Evolutionary conservation across 495 filamentous ascomycete genomes (phyloP), one percentile per base, ranked within the genome.

Genomic region (Hamigera avellanea): DNA sequence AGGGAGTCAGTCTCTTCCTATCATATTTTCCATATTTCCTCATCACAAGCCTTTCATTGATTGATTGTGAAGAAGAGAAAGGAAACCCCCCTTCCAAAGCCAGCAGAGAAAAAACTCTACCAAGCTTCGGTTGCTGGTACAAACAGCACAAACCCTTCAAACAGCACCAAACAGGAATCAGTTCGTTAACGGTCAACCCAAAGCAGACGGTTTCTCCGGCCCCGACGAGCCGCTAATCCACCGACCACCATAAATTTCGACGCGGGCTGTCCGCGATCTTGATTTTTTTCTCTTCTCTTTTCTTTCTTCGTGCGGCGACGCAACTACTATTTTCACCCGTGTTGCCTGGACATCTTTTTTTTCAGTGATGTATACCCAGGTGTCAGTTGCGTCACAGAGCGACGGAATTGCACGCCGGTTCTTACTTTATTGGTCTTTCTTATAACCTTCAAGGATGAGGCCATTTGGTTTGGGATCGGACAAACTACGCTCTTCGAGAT

Each of bases 371-470:
- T 66, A 15, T 36, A 28, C 40, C 44, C 66, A 74, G 66, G 72
- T 70, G 73, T 77, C 72, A 59, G 67, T 70, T 65, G 66, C 59
- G 69, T 61, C 70, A 71, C 64, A 77, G 73, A 77, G 38, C 42
- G 48, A 72, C 45, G 63, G 59, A 67, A 75, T 77, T 75, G 72
- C 72, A 75, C 59, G 56, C 61, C 56, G 62, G 55, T 67, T 63
- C 64, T 53, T 64, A 66, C 59, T 63, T 66, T 62, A 64, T 54
- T 53, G 62, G 62, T 64, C 61, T 61, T 58, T 58, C 55, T 64
- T 49, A 54, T 42, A 50, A 40, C 44, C 33, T 41, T 26, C 44
- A 51, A 61, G 56, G 60, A 59, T 64, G 53, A 63, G 64, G 54
- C 61, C 61, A 57, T 61, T 62, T 63, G 59, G 64, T 68, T 62